These are phyloP conservation scores for Cercospora sp. DNA, from an alignment of 2,329 filamentous ascomycete genomes.

Conservation along the genomic window DNA sequence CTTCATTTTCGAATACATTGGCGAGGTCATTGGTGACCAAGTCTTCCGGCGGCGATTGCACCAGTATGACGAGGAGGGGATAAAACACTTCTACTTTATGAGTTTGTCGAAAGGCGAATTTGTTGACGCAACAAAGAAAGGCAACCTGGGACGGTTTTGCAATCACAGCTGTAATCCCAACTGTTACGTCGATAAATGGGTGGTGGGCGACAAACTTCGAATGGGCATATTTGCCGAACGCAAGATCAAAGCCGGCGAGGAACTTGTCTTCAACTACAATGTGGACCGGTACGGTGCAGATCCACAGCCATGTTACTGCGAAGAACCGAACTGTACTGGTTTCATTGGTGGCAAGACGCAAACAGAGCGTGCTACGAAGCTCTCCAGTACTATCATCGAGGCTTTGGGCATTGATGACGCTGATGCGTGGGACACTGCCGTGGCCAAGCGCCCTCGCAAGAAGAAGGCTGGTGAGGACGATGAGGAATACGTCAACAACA, in stretches of 20 bases:
- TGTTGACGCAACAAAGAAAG: slow-evolving; percentile 94
- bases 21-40: slow-evolving; percentile 92
- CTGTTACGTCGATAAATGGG: slow-evolving; percentile 99
- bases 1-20: slow-evolving; percentile 97
- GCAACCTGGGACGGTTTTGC: slow-evolving; percentile 94
- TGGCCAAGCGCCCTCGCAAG: slow-evolving; percentile 86
- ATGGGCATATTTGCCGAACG: slow-evolving; percentile 98
- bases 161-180: slow-evolving; percentile 99
- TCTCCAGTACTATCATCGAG: slow-evolving; percentile 86
- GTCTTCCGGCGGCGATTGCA: slow-evolving; percentile 87
- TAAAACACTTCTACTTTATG: slow-evolving; percentile 99
- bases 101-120: slow-evolving; percentile 95
- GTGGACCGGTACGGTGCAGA: slow-evolving; percentile 97
- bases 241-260: slow-evolving; percentile 81
- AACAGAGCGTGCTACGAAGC: slow-evolving; percentile 89
- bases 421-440: slow-evolving; percentile 87
- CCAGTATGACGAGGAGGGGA: slow-evolving; percentile 91
- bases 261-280: slow-evolving; percentile 99
- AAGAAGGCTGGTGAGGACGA: slow-evolving; percentile 91
- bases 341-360: slow-evolving; percentile 98
- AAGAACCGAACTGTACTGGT: slow-evolving; percentile 88
- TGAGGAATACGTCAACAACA: slow-evolving; percentile 90
- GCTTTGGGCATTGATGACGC: slow-evolving; percentile 92
- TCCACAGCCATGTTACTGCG: slow-evolving; percentile 95
- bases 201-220: slow-evolving; percentile 91